Evolutionary conservation across 352 stramenopile species (phyloP).

Genomic region (Phytophthora podocarpi): DNA sequence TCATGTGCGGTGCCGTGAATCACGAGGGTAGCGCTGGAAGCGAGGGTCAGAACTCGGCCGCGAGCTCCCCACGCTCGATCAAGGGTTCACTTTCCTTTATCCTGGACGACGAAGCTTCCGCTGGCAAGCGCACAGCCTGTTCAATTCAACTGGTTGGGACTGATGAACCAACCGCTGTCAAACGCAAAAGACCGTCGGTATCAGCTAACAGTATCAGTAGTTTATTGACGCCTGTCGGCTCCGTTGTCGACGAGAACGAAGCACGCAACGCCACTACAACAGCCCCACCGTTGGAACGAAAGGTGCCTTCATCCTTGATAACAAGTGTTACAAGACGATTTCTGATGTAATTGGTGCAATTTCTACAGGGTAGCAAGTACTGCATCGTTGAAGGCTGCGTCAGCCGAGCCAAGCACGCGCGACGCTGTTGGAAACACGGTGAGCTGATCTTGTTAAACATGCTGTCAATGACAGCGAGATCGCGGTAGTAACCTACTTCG

Average conservation of each 20-base stretch:
- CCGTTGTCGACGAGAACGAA: conserved; percentile 11
- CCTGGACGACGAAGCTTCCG: conserved; percentile 13
- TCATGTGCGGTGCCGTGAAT: conserved; percentile 13
- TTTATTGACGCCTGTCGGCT: conserved; percentile 8
- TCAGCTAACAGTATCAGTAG: conserved; percentile 13
- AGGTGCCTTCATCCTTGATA: conserved; percentile 12
- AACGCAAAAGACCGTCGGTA: conserved; percentile 4
- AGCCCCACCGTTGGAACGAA: conserved; percentile 8
- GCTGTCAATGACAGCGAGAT: too few relatives aligned
- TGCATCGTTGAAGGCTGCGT: conserved; percentile 58
- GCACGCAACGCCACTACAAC: conserved; percentile 7
- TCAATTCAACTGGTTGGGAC: not conserved
- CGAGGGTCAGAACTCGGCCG: conserved; percentile 9
- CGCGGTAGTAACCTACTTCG: too few relatives aligned
- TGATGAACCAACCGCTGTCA: conserved; percentile 6
- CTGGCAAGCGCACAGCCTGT: not conserved
- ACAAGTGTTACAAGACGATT: not conserved
- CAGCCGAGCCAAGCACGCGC: conserved; percentile 58
- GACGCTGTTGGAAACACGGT: conserved; percentile 61
- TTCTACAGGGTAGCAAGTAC: conserved; percentile 53
- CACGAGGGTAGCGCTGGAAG: conserved; percentile 14
- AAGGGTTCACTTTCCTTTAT: conserved; percentile 57
- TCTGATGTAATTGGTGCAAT: not conserved
- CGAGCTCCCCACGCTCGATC: conserved; percentile 25
- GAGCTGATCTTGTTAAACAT: too few relatives aligned